These are phyloP conservation scores for Solanum peruvianum DNA, from an alignment of 257 asterid genomes.

Conservation along the genomic window DNA sequence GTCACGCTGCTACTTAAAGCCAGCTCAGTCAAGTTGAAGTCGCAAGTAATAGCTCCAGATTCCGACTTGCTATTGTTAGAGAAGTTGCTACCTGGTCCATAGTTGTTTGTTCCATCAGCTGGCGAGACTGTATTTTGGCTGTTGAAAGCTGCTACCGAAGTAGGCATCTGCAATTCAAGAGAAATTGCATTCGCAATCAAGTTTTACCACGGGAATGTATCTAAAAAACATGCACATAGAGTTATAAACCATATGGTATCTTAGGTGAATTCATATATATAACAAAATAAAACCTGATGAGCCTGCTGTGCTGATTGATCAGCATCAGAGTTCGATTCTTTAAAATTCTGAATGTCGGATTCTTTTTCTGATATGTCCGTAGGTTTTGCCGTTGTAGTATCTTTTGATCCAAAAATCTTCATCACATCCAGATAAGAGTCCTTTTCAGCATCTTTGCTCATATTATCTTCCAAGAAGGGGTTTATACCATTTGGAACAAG, in stretches of 20 bases:
- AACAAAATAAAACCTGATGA: slow-evolving; percentile 33
- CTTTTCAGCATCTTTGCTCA: slow-evolving; percentile 2
- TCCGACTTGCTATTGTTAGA: slow-evolving; percentile 29
- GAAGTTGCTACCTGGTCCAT: slow-evolving; percentile 12
- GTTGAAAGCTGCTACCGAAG: background rate
- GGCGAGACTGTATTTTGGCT: background rate
- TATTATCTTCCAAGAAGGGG: slow-evolving; percentile 5
- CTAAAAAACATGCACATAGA: background rate
- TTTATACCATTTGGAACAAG: slow-evolving; percentile 5
- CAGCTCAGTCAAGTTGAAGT: slow-evolving; percentile 25
- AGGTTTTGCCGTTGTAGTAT: background rate
- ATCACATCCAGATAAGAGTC: slow-evolving; percentile 2
- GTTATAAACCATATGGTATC: background rate
- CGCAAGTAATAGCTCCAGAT: slow-evolving; percentile 28
- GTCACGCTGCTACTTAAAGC: background rate
- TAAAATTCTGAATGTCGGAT: slow-evolving; percentile 28
- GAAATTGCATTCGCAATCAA: background rate
- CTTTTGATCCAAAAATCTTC: slow-evolving; percentile 6
- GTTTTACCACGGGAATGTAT: background rate
- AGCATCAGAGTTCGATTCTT: slow-evolving; percentile 20
- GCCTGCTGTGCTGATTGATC: slow-evolving; percentile 3
- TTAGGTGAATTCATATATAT: background rate
- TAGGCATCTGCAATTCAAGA: background rate
- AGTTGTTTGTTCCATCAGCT: background rate
- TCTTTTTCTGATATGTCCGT: slow-evolving; percentile 13